phyloP scores from a whole-genome alignment of 2,329 filamentous ascomycete species.

The Remersonia thermophila region DNA sequence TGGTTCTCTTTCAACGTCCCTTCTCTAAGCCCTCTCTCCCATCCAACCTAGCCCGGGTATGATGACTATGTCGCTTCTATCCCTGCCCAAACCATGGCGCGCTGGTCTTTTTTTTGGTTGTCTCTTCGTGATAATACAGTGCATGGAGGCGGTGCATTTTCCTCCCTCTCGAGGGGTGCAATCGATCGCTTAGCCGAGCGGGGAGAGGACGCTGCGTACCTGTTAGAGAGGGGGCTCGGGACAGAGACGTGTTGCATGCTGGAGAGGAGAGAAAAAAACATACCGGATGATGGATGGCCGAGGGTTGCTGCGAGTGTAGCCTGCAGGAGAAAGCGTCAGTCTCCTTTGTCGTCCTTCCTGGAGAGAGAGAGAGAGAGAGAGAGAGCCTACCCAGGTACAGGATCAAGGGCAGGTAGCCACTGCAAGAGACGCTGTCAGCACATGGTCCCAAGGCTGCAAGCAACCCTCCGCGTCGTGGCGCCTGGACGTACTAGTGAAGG shows the following conservation, averaged over 20 bases:
- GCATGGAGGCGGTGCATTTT: no score
- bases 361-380: slow-evolving; percentile 7
- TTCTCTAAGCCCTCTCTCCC: background rate
- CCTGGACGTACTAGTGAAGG: slow-evolving; percentile 72
- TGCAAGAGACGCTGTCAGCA: slow-evolving; percentile 30
- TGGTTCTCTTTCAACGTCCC: background rate
- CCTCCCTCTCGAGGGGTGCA: no score
- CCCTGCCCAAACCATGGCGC: no score
- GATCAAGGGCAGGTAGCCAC: slow-evolving; percentile 92
- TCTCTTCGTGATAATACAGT: no score
- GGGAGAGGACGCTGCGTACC: slow-evolving; percentile 44
- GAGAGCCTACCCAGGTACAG: slow-evolving; percentile 74
- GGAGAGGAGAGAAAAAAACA: slow-evolving; percentile 9
- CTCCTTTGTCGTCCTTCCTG: slow-evolving; percentile 4
- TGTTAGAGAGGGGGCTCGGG: slow-evolving; percentile 1
- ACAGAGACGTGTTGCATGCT: slow-evolving; percentile 7
- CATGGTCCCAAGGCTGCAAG: no score
- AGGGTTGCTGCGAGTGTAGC: slow-evolving; percentile 89
- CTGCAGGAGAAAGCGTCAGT: slow-evolving; percentile 30
- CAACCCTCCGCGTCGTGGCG: no score
- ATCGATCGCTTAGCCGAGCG: slow-evolving; percentile 44
- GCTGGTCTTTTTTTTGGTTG: background rate
- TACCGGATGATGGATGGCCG: slow-evolving; percentile 59
- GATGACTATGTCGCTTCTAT: no score
- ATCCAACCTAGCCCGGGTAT: no score